Evolutionary conservation across 208 protist genomes (phyloP).

Genomic region (Novymonas esmeraldas): DNA sequence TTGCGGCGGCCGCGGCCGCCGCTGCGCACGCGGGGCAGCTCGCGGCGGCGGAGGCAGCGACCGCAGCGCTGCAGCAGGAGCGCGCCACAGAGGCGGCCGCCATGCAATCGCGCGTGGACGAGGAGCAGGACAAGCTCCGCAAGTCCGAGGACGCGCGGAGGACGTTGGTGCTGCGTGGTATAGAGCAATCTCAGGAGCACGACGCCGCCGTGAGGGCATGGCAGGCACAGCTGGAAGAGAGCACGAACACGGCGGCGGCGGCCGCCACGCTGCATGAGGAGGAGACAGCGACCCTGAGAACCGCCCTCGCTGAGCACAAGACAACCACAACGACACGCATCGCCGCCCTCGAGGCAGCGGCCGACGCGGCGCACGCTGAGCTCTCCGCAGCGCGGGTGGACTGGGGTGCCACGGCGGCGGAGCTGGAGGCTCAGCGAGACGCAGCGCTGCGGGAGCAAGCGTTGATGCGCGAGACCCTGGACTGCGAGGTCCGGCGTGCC

Average conservation of each 20-base stretch:
- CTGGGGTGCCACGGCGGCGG: neutral
- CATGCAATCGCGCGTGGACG: neutral
- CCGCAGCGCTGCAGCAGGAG: neutral
- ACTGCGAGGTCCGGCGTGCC: neutral
- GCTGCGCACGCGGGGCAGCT: neutral
- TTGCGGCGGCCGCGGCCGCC: neutral
- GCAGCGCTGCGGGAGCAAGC: neutral
- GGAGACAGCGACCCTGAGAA: neutral
- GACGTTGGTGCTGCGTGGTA: neutral
- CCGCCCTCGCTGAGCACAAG: neutral
- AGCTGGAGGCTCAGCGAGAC: conserved; percentile 2
- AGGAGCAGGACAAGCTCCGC: neutral
- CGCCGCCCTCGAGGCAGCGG: neutral
- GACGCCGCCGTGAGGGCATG: conserved; percentile 4
- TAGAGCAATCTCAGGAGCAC: neutral
- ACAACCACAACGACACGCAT: neutral
- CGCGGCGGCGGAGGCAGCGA: neutral
- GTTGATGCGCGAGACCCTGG: neutral
- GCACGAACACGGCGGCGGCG: neutral
- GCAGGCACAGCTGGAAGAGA: conserved; percentile 8
- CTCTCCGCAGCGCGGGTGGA: neutral
- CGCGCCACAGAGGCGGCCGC: neutral
- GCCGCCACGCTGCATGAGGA: neutral
- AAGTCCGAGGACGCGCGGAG: conserved; percentile 14
- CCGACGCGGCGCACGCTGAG: neutral